Percentiles rank a stretch among this genome's conserved stretches.
Evolutionary conservation across 1,284 basidiomycete species (phyloP).

Genomic region (Tausonia pullulans): DNA sequence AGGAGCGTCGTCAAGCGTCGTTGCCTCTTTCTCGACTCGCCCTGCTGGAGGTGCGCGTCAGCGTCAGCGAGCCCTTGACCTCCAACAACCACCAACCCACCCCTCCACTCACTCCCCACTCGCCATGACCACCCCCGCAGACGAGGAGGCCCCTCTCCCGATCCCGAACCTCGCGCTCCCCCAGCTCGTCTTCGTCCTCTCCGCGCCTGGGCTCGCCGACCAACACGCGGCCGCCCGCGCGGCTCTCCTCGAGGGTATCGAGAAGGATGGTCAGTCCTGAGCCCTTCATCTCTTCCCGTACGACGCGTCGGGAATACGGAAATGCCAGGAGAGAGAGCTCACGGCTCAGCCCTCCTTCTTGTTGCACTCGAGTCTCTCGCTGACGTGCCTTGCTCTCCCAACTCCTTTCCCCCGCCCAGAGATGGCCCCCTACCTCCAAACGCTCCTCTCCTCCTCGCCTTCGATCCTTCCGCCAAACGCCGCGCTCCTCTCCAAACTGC

Average conservation of each 20-base stretch:
- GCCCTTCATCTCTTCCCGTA: neutral
- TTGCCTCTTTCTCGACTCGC: too few relatives aligned
- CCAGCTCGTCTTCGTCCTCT: slow-evolving; percentile 64
- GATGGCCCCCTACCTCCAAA: slow-evolving; percentile 65
- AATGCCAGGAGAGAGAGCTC: too few relatives aligned
- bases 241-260: slow-evolving; percentile 61
- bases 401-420: slow-evolving; percentile 37
- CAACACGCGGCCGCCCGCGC: slow-evolving; percentile 57
- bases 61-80: slow-evolving; percentile 26
- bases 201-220: slow-evolving; percentile 47
- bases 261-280: slow-evolving; percentile 60
- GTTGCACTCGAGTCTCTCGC: neutral
- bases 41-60: slow-evolving; percentile 23
- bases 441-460: slow-evolving; percentile 25
- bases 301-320: too few relatives aligned
- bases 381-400: slow-evolving; percentile 2
- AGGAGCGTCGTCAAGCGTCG: too few relatives aligned
- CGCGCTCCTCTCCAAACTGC: slow-evolving; percentile 53
- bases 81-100: neutral
- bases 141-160: slow-evolving; percentile 63
- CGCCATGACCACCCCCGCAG: slow-evolving; percentile 26
- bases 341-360: neutral
- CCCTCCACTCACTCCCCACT: neutral
- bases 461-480: slow-evolving; percentile 41
- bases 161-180: slow-evolving; percentile 73